Conservation (phyloP, 169 alveolate genomes). For the Plasmodium inui region DNA sequence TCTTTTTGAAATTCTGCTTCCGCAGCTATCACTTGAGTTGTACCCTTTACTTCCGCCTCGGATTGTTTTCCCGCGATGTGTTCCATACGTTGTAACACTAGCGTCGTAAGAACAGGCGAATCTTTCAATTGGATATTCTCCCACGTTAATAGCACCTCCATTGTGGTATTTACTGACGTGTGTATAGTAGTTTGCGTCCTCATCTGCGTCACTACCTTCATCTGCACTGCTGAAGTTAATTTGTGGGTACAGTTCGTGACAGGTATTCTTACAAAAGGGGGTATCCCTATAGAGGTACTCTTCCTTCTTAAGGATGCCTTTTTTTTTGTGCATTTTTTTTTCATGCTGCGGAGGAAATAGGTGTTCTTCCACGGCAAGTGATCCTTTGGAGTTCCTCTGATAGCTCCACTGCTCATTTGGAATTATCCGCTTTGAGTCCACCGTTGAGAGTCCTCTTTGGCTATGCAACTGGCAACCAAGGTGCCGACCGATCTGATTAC, state of each 20-base stretch:
- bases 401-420: neutral
- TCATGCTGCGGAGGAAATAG: neutral
- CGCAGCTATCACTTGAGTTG: neutral
- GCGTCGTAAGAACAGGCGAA: neutral
- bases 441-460: neutral
- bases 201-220: neutral
- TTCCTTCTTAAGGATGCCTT: neutral
- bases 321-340: neutral
- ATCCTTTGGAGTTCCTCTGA: neutral
- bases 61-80: neutral
- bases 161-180: neutral
- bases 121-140: neutral
- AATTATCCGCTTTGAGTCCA: neutral
- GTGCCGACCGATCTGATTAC: constrained; percentile 4
- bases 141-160: neutral
- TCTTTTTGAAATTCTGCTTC: neutral
- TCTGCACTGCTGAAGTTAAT: neutral
- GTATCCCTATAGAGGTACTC: neutral
- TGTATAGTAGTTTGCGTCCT: neutral
- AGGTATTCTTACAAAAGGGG: neutral
- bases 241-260: neutral
- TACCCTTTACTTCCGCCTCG: neutral
- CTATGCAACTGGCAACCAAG: neutral
- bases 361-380: neutral
- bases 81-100: neutral